phyloP scores from a whole-genome alignment of 2,329 filamentous ascomycete species.

The Teratosphaeria pseudoeucalypti region DNA sequence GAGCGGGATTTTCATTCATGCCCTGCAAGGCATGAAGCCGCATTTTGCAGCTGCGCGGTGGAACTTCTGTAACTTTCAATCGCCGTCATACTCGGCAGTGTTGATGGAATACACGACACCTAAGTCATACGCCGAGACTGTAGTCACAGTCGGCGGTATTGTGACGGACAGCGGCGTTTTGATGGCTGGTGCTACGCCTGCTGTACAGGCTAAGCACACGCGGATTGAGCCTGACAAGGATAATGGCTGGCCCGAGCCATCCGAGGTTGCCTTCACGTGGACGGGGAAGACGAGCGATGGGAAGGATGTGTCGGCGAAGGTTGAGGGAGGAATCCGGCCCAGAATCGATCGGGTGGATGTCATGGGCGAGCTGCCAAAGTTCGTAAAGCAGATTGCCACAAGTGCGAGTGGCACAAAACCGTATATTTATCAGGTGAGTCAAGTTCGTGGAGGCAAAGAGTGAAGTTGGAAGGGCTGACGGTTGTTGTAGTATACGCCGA shows the following conservation, averaged over 20 bases:
- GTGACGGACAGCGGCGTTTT: slow-evolving; percentile 73
- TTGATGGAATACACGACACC: slow-evolving; percentile 97
- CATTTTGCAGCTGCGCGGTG: slow-evolving; percentile 84
- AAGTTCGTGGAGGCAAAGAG: not conserved
- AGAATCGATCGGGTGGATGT: slow-evolving; percentile 80
- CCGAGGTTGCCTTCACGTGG: slow-evolving; percentile 66
- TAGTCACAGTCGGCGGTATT: slow-evolving; percentile 73
- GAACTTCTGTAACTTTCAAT: slow-evolving; percentile 92
- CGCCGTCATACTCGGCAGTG: slow-evolving; percentile 72
- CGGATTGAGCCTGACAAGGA: slow-evolving; percentile 60
- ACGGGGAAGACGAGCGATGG: slow-evolving; percentile 65
- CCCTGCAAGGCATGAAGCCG: slow-evolving; percentile 96
- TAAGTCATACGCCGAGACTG: slow-evolving; percentile 77
- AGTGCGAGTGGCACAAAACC: slow-evolving; percentile 84
- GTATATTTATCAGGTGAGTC: slow-evolving; percentile 88
- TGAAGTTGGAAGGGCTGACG: not conserved
- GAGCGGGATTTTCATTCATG: slow-evolving; percentile 68
- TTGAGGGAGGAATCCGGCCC: slow-evolving; percentile 59
- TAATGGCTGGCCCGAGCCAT: slow-evolving; percentile 84
- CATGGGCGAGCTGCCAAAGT: slow-evolving; percentile 90
- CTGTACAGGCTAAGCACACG: slow-evolving; percentile 57
- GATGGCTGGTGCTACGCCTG: slow-evolving; percentile 55
- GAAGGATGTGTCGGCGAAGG: slow-evolving; percentile 56
- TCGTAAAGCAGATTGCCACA: slow-evolving; percentile 88
- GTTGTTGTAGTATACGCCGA: slow-evolving; percentile 55